Evolutionary conservation across 169 alveolate genomes (phyloP).

Genomic region (Plasmodium gonderi): DNA sequence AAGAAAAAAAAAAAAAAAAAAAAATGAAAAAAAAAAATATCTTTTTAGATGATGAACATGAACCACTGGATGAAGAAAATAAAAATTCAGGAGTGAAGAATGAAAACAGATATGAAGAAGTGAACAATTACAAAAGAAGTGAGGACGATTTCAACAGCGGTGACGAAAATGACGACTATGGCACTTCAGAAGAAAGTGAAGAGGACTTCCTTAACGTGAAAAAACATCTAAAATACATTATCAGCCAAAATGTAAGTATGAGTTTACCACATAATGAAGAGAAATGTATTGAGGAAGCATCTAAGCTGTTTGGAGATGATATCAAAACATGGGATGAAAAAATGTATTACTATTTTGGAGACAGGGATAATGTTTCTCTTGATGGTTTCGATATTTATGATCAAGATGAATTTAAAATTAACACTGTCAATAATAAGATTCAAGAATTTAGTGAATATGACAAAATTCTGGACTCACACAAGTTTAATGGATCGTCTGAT

Average conservation of each 20-base stretch:
- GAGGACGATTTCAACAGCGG: background rate
- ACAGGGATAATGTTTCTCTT: slow-evolving; percentile 18
- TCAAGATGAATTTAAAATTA: slow-evolving; percentile 40
- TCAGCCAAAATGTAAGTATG: slow-evolving; percentile 47
- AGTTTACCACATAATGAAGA: slow-evolving; percentile 16
- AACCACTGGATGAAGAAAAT: background rate
- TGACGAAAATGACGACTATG: background rate
- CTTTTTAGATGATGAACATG: slow-evolving; percentile 9
- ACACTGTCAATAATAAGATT: background rate
- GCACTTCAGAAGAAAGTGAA: background rate
- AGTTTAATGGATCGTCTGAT: background rate
- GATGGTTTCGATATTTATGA: slow-evolving; percentile 51
- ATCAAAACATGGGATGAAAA: slow-evolving; percentile 66
- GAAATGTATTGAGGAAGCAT: slow-evolving; percentile 60
- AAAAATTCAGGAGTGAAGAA: background rate
- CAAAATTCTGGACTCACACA: slow-evolving; percentile 6
- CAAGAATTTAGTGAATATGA: slow-evolving; percentile 36
- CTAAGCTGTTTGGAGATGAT: slow-evolving; percentile 72
- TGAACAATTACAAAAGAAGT: background rate
- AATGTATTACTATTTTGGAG: slow-evolving; percentile 71
- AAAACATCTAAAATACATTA: slow-evolving; percentile 19
- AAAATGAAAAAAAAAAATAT: background rate
- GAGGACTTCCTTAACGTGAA: slow-evolving; percentile 20
- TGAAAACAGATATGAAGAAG: background rate
- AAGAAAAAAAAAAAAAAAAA: slow-evolving; percentile 5